A percentile compares a stretch with the other conserved stretches of the same genome.
These are phyloP conservation scores for Fusarium euwallaceae DNA, from an alignment of 2,329 filamentous ascomycete species.

Conservation along the genomic window DNA sequence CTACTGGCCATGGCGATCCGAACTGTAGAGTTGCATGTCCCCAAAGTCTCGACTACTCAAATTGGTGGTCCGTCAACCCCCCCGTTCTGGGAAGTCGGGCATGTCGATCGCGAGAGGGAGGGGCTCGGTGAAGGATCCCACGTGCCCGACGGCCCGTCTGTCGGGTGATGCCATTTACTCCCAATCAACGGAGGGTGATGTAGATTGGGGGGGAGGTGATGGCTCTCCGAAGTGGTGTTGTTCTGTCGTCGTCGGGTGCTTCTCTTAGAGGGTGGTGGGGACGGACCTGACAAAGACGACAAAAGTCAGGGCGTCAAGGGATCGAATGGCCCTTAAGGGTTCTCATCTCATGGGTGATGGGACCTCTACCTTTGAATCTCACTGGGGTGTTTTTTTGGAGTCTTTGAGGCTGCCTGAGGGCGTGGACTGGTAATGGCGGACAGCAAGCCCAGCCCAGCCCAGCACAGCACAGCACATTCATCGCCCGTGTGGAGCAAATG, in stretches of 20 bases:
- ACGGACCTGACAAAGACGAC: neutral
- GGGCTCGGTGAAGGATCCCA: conserved; percentile 40
- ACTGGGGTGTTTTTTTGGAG: neutral
- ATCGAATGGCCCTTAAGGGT: conserved; percentile 20
- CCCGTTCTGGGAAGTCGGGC: conserved; percentile 22
- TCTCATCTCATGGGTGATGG: conserved; percentile 2
- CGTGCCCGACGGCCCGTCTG: conserved; percentile 40
- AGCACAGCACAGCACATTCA: neutral
- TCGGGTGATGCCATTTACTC: conserved; percentile 34
- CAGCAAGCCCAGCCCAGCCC: conserved; percentile 7
- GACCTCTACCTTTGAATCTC: neutral
- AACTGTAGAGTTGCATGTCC: conserved; percentile 15
- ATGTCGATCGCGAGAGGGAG: conserved; percentile 36
- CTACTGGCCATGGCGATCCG: conserved; percentile 5
- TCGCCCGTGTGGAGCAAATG: conserved; percentile 22
- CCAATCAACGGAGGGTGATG: conserved; percentile 27
- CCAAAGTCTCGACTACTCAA: conserved; percentile 18
- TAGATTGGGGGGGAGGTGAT: conserved; percentile 14
- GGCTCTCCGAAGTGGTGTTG: conserved; percentile 25
- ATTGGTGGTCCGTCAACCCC: conserved; percentile 24
- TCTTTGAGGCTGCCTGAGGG: conserved; percentile 15
- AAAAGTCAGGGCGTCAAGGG: conserved; percentile 4
- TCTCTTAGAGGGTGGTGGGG: neutral
- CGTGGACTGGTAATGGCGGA: conserved; percentile 28
- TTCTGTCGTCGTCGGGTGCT: conserved; percentile 8